These are phyloP conservation scores for Eucalyptus regnans DNA, from an alignment of 345 rosid species.

Conservation along the genomic window DNA sequence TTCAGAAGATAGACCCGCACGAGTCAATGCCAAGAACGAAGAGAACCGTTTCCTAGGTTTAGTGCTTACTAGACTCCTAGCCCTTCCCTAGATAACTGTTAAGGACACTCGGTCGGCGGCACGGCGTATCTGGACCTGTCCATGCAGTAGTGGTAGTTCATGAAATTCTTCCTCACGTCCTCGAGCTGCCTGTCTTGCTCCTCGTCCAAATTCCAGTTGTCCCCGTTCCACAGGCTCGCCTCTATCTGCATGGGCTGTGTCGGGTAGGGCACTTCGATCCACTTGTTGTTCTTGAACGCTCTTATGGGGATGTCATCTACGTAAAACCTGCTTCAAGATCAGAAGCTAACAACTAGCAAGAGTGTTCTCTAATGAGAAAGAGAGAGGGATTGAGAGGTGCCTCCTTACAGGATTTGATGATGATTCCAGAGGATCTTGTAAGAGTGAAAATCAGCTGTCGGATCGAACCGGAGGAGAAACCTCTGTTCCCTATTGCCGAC, in stretches of 20 bases:
- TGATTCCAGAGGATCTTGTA: slow-evolving; percentile 59
- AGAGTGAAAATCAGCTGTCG: slow-evolving; percentile 38
- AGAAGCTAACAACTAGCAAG: not conserved
- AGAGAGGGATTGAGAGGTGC: slow-evolving; percentile 28
- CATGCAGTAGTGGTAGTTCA: slow-evolving; percentile 29
- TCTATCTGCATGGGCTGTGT: slow-evolving; percentile 35
- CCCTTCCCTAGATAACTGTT: not conserved
- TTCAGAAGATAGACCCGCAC: not conserved
- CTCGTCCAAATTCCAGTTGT: slow-evolving; percentile 7
- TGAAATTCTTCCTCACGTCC: slow-evolving; percentile 2
- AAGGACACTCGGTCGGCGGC: slow-evolving; percentile 15
- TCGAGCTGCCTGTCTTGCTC: not conserved
- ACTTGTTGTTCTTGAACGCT: slow-evolving; percentile 41
- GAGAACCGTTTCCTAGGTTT: not conserved
- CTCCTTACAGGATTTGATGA: slow-evolving; percentile 55
- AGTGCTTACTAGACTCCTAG: not conserved
- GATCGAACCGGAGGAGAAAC: slow-evolving; percentile 54
- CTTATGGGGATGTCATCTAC: slow-evolving; percentile 56
- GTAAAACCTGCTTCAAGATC: slow-evolving; percentile 22
- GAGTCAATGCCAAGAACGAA: not conserved
- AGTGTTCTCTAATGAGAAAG: not conserved
- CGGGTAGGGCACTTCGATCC: slow-evolving; percentile 34
- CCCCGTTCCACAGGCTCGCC: slow-evolving; percentile 64
- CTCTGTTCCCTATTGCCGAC: slow-evolving; percentile 46
- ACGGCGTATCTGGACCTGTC: slow-evolving; percentile 10